Evolutionary conservation across 768 basidiomycete genomes (phyloP).

Genomic region (Boletellus ananas): DNA sequence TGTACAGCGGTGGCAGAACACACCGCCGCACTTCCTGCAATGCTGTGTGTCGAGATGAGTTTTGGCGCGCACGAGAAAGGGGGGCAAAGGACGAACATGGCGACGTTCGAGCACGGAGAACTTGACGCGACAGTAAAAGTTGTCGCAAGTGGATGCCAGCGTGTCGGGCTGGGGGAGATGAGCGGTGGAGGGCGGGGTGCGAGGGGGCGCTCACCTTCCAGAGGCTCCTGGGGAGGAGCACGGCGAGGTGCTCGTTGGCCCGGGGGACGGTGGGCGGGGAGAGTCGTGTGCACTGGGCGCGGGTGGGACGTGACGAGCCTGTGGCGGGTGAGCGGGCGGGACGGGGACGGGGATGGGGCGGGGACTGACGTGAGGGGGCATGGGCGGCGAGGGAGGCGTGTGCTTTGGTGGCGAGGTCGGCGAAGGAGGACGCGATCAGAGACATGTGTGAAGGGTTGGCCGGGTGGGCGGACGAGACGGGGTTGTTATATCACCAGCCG

Average conservation of each 20-base stretch:
- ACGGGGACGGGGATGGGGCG: constrained; percentile 1
- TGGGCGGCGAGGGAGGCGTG: constrained; percentile 12
- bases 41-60: constrained; percentile 46
- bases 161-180: constrained; percentile 52
- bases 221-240: constrained; percentile 60
- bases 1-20: constrained; percentile 67
- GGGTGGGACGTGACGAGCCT: constrained; percentile 25
- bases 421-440: constrained; percentile 22
- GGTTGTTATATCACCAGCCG: constrained; percentile 28
- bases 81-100: constrained; percentile 50
- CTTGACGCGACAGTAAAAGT: constrained; percentile 59
- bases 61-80: neutral
- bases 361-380: neutral
- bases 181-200: neutral
- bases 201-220: constrained; percentile 59
- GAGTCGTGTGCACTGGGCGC: constrained; percentile 14
- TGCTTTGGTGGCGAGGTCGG: constrained; percentile 27
- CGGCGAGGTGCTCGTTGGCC: constrained; percentile 72
- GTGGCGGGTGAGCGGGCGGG: constrained; percentile 6
- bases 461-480: neutral
- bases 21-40: constrained; percentile 80
- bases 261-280: constrained; percentile 22
- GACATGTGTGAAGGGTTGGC: constrained; percentile 26
- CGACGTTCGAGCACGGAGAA: constrained; percentile 72
- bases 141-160: constrained; percentile 63